Evolutionary conservation across 352 stramenopile species (phyloP).

Genomic region (Phytophthora ramorum): DNA sequence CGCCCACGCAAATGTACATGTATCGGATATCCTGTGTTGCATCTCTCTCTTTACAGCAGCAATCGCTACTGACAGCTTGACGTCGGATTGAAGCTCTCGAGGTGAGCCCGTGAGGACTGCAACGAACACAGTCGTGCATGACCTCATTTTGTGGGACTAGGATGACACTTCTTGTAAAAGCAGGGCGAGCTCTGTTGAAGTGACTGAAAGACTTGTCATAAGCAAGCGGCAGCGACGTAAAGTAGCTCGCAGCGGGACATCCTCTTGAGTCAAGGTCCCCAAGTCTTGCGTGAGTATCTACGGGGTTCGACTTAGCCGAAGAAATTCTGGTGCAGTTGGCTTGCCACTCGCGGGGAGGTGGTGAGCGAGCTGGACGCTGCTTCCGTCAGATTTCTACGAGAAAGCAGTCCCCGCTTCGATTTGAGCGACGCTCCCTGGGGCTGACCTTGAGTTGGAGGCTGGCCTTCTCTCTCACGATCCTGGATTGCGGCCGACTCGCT

Average conservation of each 20-base stretch:
- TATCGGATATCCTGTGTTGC: conserved; percentile 7
- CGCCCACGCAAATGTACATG: conserved; percentile 14
- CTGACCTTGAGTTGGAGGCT: not conserved
- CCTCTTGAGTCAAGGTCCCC: conserved; percentile 8
- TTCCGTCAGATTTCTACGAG: conserved; percentile 20
- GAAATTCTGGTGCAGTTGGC: not conserved
- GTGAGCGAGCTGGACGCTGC: conserved; percentile 20
- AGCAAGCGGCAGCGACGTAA: conserved; percentile 14
- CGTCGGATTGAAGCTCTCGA: conserved; percentile 1
- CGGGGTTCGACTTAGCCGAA: not conserved
- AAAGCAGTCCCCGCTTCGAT: too few species aligned
- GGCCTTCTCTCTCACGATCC: conserved; percentile 9
- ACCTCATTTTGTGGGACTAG: conserved; percentile 21
- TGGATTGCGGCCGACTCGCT: conserved; percentile 1
- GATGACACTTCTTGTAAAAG: conserved; percentile 17
- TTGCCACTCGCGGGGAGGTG: not conserved
- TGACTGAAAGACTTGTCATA: conserved; percentile 8
- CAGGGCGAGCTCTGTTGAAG: conserved; percentile 16
- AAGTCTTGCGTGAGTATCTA: conserved; percentile 13
- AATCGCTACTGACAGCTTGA: conserved; percentile 2
- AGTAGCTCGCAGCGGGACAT: conserved; percentile 16
- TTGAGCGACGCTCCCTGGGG: not conserved
- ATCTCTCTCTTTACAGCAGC: conserved; percentile 2
- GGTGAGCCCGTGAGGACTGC: conserved; percentile 11
- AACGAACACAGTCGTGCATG: conserved; percentile 7